Percentiles rank a stretch among this genome's conserved stretches.
Conservation (phyloP, 305 asterid species). For the Andrographis paniculata region DNA sequence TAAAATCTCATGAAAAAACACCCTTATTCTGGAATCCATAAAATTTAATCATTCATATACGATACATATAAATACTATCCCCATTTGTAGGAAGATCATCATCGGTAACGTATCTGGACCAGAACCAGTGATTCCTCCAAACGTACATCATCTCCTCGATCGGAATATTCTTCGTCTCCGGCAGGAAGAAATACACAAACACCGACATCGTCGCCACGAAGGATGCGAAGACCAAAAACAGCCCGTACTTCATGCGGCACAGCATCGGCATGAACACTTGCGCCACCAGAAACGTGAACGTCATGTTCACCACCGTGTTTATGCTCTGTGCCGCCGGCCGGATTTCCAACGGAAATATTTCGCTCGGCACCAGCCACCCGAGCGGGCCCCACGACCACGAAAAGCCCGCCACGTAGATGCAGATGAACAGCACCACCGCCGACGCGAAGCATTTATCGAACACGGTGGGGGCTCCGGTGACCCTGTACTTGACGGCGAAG, state of each 20-base stretch:
- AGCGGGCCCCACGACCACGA: slow-evolving; percentile 87
- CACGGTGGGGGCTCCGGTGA: too few species aligned
- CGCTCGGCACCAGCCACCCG: slow-evolving; percentile 69
- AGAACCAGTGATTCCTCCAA: slow-evolving; percentile 74
- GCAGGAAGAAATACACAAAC: slow-evolving; percentile 49
- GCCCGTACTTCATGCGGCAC: slow-evolving; percentile 62
- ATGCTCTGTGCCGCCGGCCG: slow-evolving; percentile 71
- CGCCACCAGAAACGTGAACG: slow-evolving; percentile 48
- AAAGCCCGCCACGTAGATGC: slow-evolving; percentile 57
- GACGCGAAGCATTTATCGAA: slow-evolving; percentile 7
- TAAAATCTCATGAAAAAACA: too few species aligned
- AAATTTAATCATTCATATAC: too few species aligned
- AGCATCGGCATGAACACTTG: slow-evolving; percentile 50
- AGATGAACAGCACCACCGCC: slow-evolving; percentile 50
- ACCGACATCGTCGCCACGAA: slow-evolving; percentile 49
- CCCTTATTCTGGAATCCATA: too few species aligned
- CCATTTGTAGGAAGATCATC: too few species aligned
- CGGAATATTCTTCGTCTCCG: slow-evolving; percentile 71
- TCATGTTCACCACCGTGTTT: slow-evolving; percentile 57
- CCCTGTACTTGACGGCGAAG: too few species aligned
- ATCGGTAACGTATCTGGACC: slow-evolving; percentile 19
- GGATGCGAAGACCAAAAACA: slow-evolving; percentile 59
- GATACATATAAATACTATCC: too few species aligned
- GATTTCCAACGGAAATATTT: slow-evolving; percentile 66
- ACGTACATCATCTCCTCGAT: slow-evolving; percentile 61